Evolutionary conservation across 2,329 filamentous ascomycete species (phyloP).

Genomic region (Aspergillus costaricaensis): DNA sequence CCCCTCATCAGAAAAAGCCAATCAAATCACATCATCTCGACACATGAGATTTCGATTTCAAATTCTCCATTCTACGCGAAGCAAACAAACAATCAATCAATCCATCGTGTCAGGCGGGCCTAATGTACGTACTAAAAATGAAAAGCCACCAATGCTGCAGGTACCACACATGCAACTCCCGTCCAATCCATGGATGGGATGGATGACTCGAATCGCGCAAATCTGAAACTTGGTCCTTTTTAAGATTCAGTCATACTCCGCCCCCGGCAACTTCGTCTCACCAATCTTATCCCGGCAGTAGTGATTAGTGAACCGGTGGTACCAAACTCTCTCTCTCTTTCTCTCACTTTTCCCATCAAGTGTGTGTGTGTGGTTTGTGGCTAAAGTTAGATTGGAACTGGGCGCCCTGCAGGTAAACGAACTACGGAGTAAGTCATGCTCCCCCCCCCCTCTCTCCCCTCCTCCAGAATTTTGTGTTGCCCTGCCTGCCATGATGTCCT

Average conservation of each 20-base stretch:
- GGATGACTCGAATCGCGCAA: not conserved
- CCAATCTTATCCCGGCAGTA: not conserved
- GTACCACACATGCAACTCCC: not conserved
- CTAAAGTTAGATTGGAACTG: not conserved
- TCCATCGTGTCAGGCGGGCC: not conserved
- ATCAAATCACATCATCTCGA: not conserved
- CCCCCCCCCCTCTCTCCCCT: too few species aligned
- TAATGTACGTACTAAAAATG: not conserved
- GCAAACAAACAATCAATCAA: not conserved
- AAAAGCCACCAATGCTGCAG: not conserved
- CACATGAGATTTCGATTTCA: constrained; percentile 1
- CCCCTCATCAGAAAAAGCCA: not conserved
- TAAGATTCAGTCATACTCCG: not conserved
- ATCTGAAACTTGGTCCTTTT: not conserved
- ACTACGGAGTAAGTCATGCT: not conserved
- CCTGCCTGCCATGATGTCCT: too few species aligned
- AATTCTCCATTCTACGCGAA: not conserved
- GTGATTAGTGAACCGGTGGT: not conserved
- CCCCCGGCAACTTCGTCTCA: not conserved
- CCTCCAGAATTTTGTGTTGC: too few species aligned
- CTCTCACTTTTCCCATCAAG: not conserved
- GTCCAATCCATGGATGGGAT: not conserved
- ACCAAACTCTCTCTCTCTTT: not conserved
- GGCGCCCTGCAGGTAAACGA: not conserved
- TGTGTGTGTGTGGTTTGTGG: not conserved